Evolutionary conservation across 2,329 filamentous ascomycete species (phyloP), one percentile per base, ranked within the genome.

Genomic region (Xylariaceae sp.): DNA sequence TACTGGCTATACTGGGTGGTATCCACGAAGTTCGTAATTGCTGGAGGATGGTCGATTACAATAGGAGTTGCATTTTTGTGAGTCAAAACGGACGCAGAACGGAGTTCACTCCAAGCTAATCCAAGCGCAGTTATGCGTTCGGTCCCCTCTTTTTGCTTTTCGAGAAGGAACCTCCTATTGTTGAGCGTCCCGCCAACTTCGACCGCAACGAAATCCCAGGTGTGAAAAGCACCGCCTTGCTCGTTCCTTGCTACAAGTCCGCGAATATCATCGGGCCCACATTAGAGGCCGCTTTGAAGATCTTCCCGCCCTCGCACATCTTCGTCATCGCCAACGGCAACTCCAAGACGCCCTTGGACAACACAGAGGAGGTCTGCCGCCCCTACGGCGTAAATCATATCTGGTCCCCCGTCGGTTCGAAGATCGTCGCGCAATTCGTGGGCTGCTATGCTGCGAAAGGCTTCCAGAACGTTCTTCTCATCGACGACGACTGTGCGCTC

Each of bases 321-420:
- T 74, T 66, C 47, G 68, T 69, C 24, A 64, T 74, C 15, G 71
- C 69, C 2, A 74, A 74, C 41, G 71, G 71, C 26, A 72, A 73
- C 51, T 68, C 64, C 13, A 60, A 64, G 1, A 66, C 59, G 0
- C 70, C 71, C 1, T 54, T 73, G 1, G 71, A 74, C 47, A 61
- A 71, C 28, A 74, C 71, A 1, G 69, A 70, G 41, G 64, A 68
- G 3, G 58, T 74, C 15, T 72, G 68, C 45, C 52, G 51, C 1
- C 49, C 50, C 2, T 71, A 66, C 34, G 67, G 67, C 9, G 70
- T 73, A 12, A 70, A 71, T 39, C 68, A 74, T 44, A 55, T 72
- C 36, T 74, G 71, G 71, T 64, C 62, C 4, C 69, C 70, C 0
- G 62, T 73, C 9, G 70, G 70, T 2, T 71, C 65, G 0, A 74